Evolutionary conservation across 441 rosid species (phyloP).

Genomic region (Syzygium syzygioides): DNA sequence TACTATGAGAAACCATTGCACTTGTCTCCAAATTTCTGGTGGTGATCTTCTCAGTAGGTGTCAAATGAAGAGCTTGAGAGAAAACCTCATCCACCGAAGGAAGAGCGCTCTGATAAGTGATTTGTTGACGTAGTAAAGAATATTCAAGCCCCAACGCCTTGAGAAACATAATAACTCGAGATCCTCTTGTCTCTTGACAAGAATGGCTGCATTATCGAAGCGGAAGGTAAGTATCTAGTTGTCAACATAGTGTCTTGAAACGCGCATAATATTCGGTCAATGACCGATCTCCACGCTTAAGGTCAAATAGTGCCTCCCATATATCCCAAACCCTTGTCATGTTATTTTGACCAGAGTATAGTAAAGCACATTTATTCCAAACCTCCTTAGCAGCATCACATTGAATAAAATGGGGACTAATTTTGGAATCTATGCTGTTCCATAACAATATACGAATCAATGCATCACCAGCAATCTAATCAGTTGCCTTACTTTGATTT

Average conservation of each 20-base stretch:
- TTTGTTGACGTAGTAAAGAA: neutral
- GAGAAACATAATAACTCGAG: neutral
- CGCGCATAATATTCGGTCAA: neutral
- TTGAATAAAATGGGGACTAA: neutral
- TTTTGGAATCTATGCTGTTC: neutral
- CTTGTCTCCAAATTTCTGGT: neutral
- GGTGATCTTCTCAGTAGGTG: neutral
- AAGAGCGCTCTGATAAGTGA: neutral
- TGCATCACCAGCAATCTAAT: neutral
- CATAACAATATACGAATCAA: neutral
- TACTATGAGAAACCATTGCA: neutral
- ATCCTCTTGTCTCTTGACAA: fast-evolving
- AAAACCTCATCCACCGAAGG: neutral
- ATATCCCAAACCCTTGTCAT: neutral
- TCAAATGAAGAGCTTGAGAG: neutral
- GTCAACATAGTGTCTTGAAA: neutral
- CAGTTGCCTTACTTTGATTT: neutral
- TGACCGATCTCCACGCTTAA: neutral
- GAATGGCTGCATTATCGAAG: fast-evolving
- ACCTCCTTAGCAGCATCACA: neutral
- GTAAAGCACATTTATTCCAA: neutral
- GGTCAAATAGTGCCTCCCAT: neutral
- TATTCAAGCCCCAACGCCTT: neutral
- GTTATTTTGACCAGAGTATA: neutral
- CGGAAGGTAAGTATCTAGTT: neutral